Conservation (phyloP, 2,329 filamentous ascomycete species). For the Ophiostoma triangulosporum region DNA sequence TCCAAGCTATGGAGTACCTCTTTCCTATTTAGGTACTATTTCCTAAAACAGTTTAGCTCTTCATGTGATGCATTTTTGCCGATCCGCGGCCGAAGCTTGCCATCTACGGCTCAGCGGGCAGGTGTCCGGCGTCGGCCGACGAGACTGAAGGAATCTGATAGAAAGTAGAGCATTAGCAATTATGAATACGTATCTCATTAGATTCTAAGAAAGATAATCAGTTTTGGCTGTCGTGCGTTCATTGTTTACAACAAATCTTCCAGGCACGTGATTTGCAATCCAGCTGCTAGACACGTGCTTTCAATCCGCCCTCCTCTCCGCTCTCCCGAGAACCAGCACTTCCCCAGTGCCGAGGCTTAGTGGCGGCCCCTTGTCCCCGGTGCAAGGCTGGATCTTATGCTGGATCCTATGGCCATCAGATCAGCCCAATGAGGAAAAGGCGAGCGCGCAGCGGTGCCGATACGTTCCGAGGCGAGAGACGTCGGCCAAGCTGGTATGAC, state of each 20-base stretch:
- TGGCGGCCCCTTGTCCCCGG: constrained; percentile 4
- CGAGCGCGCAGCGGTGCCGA: constrained; percentile 1
- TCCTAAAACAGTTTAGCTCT: constrained; percentile 7
- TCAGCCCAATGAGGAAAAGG: no score
- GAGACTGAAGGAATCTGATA: no score
- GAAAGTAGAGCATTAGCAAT: no score
- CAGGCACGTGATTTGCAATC: no score
- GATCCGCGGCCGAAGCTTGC: constrained; percentile 4
- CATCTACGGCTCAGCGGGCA: no score
- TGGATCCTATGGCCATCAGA: no score
- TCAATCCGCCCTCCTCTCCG: constrained; percentile 4
- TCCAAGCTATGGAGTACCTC: neutral
- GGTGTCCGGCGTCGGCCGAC: no score
- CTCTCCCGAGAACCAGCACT: constrained; percentile 4
- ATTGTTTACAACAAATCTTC: no score
- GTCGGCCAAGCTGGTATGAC: neutral
- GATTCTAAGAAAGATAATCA: no score
- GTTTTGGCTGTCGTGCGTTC: no score
- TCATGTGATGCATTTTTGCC: constrained; percentile 3
- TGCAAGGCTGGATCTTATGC: neutral
- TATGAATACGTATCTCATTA: no score
- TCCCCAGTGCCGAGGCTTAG: constrained; percentile 9
- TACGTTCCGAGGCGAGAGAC: constrained; percentile 1
- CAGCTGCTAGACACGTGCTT: no score
- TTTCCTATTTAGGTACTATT: constrained; percentile 15